phyloP scores from a whole-genome alignment of 2,329 filamentous ascomycete species.

The Cordyceps pruinosa region DNA sequence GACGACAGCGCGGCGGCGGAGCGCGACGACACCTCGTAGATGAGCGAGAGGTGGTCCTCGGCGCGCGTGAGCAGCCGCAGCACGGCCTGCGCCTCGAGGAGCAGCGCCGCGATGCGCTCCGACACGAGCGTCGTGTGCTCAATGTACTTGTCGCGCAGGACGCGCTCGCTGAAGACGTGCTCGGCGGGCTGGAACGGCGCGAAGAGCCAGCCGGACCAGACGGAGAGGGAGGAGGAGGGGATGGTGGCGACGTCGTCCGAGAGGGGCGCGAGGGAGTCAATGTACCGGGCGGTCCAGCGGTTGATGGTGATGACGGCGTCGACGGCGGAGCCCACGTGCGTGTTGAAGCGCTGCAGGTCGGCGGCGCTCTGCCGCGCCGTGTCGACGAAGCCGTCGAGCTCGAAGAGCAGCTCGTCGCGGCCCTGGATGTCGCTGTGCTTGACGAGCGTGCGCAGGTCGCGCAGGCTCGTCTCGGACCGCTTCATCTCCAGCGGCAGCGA shows the following conservation, averaged over 20 bases:
- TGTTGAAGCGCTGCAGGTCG: slow-evolving; percentile 69
- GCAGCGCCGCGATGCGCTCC: slow-evolving; percentile 60
- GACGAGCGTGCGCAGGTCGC: slow-evolving; percentile 67
- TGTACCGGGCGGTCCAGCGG: slow-evolving; percentile 64
- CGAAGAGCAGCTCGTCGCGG: slow-evolving; percentile 63
- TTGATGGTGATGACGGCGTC: slow-evolving; percentile 71
- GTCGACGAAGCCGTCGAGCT: slow-evolving; percentile 71
- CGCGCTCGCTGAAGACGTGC: slow-evolving; percentile 39
- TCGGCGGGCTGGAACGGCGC: slow-evolving; percentile 58
- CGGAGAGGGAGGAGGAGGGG: slow-evolving; percentile 27
- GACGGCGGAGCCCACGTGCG: slow-evolving; percentile 64
- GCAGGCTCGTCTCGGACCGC: slow-evolving; percentile 63
- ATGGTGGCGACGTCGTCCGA: slow-evolving; percentile 20
- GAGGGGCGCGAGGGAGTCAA: slow-evolving; percentile 51
- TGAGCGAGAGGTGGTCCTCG: slow-evolving; percentile 62
- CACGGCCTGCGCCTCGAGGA: slow-evolving; percentile 63
- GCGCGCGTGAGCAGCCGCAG: slow-evolving; percentile 59
- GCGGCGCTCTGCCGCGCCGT: slow-evolving; percentile 57
- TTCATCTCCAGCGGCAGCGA: slow-evolving; percentile 74
- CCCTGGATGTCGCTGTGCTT: slow-evolving; percentile 61
- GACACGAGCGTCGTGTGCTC: slow-evolving; percentile 64
- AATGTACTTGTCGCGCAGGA: slow-evolving; percentile 67
- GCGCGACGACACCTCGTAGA: slow-evolving; percentile 60
- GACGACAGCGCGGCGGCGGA: slow-evolving; percentile 53
- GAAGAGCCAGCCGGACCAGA: slow-evolving; percentile 40